These are phyloP conservation scores for Schizosaccharomyces octosporus DNA, from an alignment of 805 yeast genomes.

Conservation along the genomic window DNA sequence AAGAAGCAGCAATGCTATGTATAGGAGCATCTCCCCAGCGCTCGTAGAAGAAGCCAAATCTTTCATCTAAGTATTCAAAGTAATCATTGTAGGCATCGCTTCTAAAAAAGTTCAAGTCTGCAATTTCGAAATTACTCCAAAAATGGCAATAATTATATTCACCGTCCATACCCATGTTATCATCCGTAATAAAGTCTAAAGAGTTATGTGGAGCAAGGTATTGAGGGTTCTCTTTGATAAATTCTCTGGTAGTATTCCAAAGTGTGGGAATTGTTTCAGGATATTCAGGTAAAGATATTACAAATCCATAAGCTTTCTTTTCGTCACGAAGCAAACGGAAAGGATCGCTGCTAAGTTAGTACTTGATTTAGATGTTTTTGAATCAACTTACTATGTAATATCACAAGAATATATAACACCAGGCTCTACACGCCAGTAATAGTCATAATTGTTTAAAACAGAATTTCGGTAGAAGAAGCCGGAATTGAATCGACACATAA, in stretches of 20 bases:
- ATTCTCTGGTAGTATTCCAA: slow-evolving; percentile 50
- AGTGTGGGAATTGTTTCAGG: slow-evolving; percentile 47
- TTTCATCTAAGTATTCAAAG: slow-evolving; percentile 30
- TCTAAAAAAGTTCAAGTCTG: slow-evolving; percentile 32
- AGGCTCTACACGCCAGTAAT: slow-evolving; percentile 91
- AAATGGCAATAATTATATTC: slow-evolving; percentile 55
- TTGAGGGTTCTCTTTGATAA: slow-evolving; percentile 33
- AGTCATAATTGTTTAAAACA: slow-evolving; percentile 46
- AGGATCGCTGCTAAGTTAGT: slow-evolving; percentile 23
- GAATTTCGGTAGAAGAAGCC: slow-evolving; percentile 73
- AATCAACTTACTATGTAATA: slow-evolving; percentile 19
- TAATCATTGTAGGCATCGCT: slow-evolving; percentile 27
- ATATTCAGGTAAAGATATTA: slow-evolving; percentile 48
- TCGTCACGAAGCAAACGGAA: slow-evolving; percentile 62
- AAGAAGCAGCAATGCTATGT: slow-evolving; percentile 38
- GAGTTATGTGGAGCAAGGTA: slow-evolving; percentile 35
- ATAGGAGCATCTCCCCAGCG: slow-evolving; percentile 66
- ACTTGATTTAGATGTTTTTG: neutral
- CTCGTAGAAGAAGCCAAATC: slow-evolving; percentile 50
- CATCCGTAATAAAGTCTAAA: slow-evolving; percentile 42
- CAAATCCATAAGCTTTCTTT: slow-evolving; percentile 48
- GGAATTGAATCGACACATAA: slow-evolving; percentile 88
- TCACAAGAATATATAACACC: slow-evolving; percentile 75
- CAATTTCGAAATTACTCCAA: slow-evolving; percentile 59
- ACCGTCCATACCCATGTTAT: slow-evolving; percentile 26